Base-by-base conservation (phyloP, 768 basidiomycete genomes). In the Tricholomella constricta region DNA sequence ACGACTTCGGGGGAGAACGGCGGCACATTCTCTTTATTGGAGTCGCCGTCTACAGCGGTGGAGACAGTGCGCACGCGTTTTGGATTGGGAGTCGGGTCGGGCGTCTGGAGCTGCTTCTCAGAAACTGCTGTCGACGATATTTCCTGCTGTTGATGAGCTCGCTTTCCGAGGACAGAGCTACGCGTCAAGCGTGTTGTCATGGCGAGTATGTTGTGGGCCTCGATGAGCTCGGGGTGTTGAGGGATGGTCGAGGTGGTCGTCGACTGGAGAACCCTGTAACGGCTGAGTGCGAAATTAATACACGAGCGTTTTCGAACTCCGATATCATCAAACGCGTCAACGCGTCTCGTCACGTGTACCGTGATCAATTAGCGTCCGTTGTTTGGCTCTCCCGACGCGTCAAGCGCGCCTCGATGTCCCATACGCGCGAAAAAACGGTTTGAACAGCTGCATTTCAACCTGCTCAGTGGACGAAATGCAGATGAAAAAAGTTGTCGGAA, bases 1-100 rank as follows among this genome's bases (percentile, higher is more conserved):
- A 78, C 53, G 11, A 65, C 55, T 41, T 79, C 74, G 27, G 63
- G 57, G 41, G 67, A 69, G 57, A 79, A 77, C 1, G 88, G 88
- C n/a, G 88, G 85, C 15, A 89, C 77, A 60, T 90, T 90, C 67
- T 90, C 88, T 73, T 90, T 90, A 68, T 90, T 90, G 20, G 76
- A 73, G 45, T 84, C 81, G 36, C 78, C 81, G 55, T 85, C 84
- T 17, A 77, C 48, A 27, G 66, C 55, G 5, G 67, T 68, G 14
- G 66, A 63, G 14, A 79, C 76, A 15, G 77, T 81, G 47, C 82
- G 79, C 38, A 78, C 70, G 48, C 88, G 86, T 71, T 90, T 90
- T 31, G 80, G 73, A 60, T 78, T 81, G 17, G 88, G 87, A 7
- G 82, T 84, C 26, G 75, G 70, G 56, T 87, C 83, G 6, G 87